Evolutionary conservation across 164 flowering plant species (phyloP), one percentile per base, ranked within the genome.

Genomic region (Houttuynia cordata): DNA sequence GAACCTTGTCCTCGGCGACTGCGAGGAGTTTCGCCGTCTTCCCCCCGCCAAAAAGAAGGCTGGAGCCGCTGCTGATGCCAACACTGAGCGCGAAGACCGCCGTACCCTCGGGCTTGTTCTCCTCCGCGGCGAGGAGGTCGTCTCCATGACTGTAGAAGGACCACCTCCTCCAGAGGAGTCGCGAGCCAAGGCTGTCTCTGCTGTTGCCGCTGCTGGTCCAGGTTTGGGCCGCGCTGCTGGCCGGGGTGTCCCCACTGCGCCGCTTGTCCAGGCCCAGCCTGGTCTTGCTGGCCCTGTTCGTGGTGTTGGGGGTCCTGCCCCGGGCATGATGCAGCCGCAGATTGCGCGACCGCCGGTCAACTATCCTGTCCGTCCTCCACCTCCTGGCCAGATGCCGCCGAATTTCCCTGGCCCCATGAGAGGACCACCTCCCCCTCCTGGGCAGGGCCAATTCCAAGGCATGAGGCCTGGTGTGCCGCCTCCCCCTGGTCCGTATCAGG

Each of bases 241-340:
- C 0, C 72, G 98, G 2, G 98, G 98, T 0, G 68, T 92, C 24
- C 85, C 92, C 0, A 75, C 96, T 0, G 88, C 82, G 0, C 90
- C 96, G 0, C 69, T 82, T 10, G 73, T 82, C 41, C 96, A 88
- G 71, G 96, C 96, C 0, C 98, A 92, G 78, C 98, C 98, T 0
- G 98, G 98, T 0, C 78, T 92, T 0, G 71, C 96, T 41, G 98
- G 98, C 0, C 98, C 98, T 0, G 87, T 87, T 21, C 75, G 96
- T 1, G 98, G 98, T 0, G 78, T 92, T 10, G 98, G 98, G 24
- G 98, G 98, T 0, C 98, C 98, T 0, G 82, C 98, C 0, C 97
- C 97, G 0, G 89, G 89, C 5, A 92, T 92, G 98, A 92, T 92
- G 98, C 98, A 89, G 80, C 98, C 98, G 0, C 96, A 89, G 81